Evolutionary conservation across 2,329 filamentous ascomycete species (phyloP).

Genomic region (Ambrosiella xylebori): DNA sequence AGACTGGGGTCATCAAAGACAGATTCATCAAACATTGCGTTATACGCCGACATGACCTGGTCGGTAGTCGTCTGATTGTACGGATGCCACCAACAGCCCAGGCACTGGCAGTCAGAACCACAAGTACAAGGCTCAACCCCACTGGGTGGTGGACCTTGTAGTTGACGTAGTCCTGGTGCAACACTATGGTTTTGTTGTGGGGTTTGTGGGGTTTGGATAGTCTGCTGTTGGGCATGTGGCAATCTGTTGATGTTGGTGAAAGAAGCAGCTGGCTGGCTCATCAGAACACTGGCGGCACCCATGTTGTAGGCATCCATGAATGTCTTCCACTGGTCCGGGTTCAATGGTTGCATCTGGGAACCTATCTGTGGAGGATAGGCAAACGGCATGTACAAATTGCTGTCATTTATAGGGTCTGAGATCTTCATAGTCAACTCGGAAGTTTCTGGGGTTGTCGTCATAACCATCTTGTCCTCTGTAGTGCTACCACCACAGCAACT

Average conservation of each 20-base stretch:
- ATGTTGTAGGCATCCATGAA: slow-evolving; percentile 23
- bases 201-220: not conserved
- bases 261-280: not conserved
- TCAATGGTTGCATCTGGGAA: slow-evolving; percentile 36
- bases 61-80: slow-evolving; percentile 46
- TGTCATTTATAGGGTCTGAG: slow-evolving; percentile 20
- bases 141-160: slow-evolving; percentile 16
- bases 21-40: slow-evolving; percentile 24
- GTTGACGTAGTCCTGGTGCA: not conserved
- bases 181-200: not conserved
- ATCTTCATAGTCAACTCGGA: not conserved
- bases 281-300: not conserved
- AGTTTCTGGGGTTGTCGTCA: not conserved
- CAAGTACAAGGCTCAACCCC: slow-evolving; percentile 37
- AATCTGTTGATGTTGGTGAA: not conserved
- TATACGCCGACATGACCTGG: slow-evolving; percentile 32
- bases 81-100: slow-evolving; percentile 51
- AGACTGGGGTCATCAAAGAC: slow-evolving; percentile 6
- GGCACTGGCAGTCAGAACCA: slow-evolving; percentile 47
- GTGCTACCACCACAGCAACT: slow-evolving; percentile 16
- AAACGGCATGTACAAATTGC: slow-evolving; percentile 22
- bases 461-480: not conserved
- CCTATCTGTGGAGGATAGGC: slow-evolving; percentile 37
- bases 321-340: slow-evolving; percentile 36
- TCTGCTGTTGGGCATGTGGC: slow-evolving; percentile 1